phyloP scores from a whole-genome alignment of 257 asterid species.

The Dorcoceras hygrometricum region DNA sequence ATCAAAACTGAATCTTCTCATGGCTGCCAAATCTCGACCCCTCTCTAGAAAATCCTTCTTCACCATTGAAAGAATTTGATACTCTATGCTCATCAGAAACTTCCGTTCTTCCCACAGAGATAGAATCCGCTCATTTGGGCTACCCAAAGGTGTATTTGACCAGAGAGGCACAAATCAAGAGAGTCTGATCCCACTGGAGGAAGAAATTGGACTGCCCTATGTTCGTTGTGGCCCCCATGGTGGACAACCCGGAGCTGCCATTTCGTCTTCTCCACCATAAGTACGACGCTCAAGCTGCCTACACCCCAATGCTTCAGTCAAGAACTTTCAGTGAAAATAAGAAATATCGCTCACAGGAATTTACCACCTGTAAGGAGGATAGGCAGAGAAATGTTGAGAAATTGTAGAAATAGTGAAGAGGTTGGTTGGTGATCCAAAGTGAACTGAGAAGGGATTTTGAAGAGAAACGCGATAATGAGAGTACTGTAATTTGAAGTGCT shows the following conservation, averaged over 20 bases:
- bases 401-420: no score
- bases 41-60: conserved; percentile 28
- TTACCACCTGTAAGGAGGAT: conserved; percentile 94
- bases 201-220: conserved; percentile 74
- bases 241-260: conserved; percentile 96
- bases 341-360: conserved; percentile 77
- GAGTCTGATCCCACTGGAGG: conserved; percentile 97
- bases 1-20: conserved; percentile 19
- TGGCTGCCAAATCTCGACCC: conserved; percentile 50
- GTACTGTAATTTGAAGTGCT: no score
- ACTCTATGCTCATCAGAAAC: conserved; percentile 39
- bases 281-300: conserved; percentile 94
- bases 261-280: conserved; percentile 89
- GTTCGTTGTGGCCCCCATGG: conserved; percentile 87
- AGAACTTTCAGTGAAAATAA: conserved; percentile 74
- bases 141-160: conserved; percentile 59
- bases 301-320: conserved; percentile 96
- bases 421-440: no score
- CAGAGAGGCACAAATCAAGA: conserved; percentile 67
- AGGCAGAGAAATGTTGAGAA: no score
- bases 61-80: conserved; percentile 39
- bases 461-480: no score
- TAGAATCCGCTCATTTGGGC: conserved; percentile 23
- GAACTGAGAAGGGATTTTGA: no score
- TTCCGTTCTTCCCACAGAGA: conserved; percentile 22